Evolutionary conservation across 2,329 filamentous ascomycete genomes (phyloP).

Genomic region (Alternaria ethzedia): DNA sequence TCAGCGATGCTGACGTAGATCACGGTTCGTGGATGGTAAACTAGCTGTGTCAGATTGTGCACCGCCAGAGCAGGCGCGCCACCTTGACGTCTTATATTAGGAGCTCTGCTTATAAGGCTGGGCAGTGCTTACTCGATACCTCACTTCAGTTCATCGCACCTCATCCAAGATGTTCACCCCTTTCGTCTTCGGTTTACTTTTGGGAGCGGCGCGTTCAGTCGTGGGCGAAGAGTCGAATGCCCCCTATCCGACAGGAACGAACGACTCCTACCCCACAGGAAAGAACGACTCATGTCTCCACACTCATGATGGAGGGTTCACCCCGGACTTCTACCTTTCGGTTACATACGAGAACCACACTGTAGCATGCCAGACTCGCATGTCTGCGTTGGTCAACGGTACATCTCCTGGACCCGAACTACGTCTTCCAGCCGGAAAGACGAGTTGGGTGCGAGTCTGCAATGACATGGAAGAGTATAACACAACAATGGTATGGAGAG

Average conservation of each 20-base stretch:
- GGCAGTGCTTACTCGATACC: background rate
- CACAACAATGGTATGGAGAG: slow-evolving; percentile 60
- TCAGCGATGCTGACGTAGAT: background rate
- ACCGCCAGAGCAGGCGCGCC: background rate
- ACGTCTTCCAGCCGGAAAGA: slow-evolving; percentile 54
- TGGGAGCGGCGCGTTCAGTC: background rate
- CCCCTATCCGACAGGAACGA: background rate
- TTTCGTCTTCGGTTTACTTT: background rate
- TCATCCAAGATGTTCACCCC: background rate
- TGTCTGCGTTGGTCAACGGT: slow-evolving; percentile 60
- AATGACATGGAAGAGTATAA: slow-evolving; percentile 62
- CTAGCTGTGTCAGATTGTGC: background rate
- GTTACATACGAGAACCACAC: slow-evolving; percentile 53
- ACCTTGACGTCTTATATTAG: background rate
- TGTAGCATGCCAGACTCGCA: slow-evolving; percentile 55
- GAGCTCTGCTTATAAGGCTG: background rate
- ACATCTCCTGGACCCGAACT: slow-evolving; percentile 60
- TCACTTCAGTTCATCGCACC: background rate
- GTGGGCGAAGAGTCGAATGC: background rate
- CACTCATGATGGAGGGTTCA: slow-evolving; percentile 26
- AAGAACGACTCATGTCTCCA: background rate
- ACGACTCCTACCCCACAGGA: too few relatives aligned
- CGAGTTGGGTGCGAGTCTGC: slow-evolving; percentile 65
- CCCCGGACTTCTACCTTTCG: slow-evolving; percentile 57
- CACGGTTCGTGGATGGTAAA: background rate